Evolutionary conservation across 441 rosid species (phyloP).

Genomic region (Biscutella laevigata): DNA sequence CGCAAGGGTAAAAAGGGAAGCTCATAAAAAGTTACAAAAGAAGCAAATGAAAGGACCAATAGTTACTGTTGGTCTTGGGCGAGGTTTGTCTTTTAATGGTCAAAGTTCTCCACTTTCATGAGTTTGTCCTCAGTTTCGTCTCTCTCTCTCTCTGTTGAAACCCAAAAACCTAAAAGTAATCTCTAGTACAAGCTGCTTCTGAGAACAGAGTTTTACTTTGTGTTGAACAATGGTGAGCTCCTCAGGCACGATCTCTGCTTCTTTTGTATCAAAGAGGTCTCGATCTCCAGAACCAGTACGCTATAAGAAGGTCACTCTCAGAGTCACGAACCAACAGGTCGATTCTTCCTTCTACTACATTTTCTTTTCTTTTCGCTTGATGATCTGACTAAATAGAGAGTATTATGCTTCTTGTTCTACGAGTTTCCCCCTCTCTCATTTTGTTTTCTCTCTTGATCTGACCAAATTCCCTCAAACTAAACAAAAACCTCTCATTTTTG

Average conservation of each 20-base stretch:
- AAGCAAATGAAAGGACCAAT: slow-evolving; percentile 20
- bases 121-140: not conserved
- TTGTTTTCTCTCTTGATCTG: not conserved
- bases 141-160: slow-evolving; percentile 3
- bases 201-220: not conserved
- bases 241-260: slow-evolving; percentile 19
- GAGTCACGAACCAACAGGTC: slow-evolving; percentile 23
- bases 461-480: too few relatives aligned
- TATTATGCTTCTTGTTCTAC: too few relatives aligned
- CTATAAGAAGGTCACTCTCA: slow-evolving; percentile 5
- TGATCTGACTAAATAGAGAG: too few relatives aligned
- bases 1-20: not conserved
- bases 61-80: not conserved
- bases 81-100: slow-evolving; percentile 8
- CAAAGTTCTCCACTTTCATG: too few relatives aligned
- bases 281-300: slow-evolving; percentile 4
- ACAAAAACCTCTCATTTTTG: too few relatives aligned
- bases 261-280: slow-evolving; percentile 16
- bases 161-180: too few relatives aligned
- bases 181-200: too few relatives aligned
- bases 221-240: slow-evolving; percentile 6
- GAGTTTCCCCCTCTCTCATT: not conserved
- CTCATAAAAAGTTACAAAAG: too few relatives aligned
- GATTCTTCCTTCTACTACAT: too few relatives aligned
- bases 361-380: too few relatives aligned